A percentile compares a stretch with the other conserved stretches of the same genome.
Evolutionary conservation across 2,329 filamentous ascomycete species (phyloP).

Genomic region (Hysterium pulicare): DNA sequence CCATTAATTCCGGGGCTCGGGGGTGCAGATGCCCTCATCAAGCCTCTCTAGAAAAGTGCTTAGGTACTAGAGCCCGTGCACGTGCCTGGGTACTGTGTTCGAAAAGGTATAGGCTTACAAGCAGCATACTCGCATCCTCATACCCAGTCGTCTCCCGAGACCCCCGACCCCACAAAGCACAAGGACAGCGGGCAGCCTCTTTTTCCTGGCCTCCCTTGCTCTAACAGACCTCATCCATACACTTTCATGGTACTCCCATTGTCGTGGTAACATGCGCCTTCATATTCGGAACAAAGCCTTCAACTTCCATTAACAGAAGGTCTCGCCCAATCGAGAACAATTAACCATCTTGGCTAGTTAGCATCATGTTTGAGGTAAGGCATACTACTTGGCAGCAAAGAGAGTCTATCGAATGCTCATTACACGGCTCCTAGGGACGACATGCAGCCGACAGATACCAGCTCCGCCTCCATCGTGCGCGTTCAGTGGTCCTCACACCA

Average conservation of each 20-base stretch:
- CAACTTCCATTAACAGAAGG: background rate
- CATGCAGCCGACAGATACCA: conserved; percentile 72
- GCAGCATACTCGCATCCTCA: too few relatives aligned
- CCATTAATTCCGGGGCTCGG: too few relatives aligned
- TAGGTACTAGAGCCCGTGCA: too few relatives aligned
- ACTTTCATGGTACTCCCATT: background rate
- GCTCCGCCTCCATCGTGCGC: conserved; percentile 77
- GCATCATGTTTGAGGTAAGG: conserved; percentile 16
- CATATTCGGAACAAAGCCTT: background rate
- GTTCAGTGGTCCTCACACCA: conserved; percentile 75
- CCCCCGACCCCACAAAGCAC: too few relatives aligned
- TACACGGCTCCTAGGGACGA: conserved; percentile 42
- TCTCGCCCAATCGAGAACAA: background rate
- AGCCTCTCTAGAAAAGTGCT: too few relatives aligned
- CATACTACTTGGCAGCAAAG: background rate
- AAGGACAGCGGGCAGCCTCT: too few relatives aligned
- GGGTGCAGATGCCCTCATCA: too few relatives aligned
- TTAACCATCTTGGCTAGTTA: background rate
- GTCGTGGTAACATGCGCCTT: background rate
- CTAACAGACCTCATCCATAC: background rate
- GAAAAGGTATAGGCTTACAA: too few relatives aligned
- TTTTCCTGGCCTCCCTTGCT: too few relatives aligned
- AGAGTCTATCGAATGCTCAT: too few relatives aligned
- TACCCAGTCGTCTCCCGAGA: too few relatives aligned
- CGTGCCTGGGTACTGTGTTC: too few relatives aligned